Evolutionary conservation across 768 basidiomycete species (phyloP).

Genomic region (Lactarius evosmus): DNA sequence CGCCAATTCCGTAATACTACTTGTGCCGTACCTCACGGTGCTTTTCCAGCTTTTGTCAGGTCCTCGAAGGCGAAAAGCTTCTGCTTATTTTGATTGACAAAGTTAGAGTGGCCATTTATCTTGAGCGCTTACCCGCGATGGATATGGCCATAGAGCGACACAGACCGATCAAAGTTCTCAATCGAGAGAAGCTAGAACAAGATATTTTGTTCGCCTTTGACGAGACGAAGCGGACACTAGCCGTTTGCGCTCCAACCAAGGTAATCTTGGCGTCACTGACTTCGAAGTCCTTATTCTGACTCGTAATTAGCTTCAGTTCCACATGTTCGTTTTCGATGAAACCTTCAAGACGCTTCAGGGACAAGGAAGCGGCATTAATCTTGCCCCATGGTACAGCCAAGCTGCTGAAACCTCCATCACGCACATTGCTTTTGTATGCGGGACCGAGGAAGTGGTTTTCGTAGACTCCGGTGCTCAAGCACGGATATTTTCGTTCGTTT

Average conservation of each 20-base stretch:
- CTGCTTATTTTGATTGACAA: conserved; percentile 15
- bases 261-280: conserved; percentile 29
- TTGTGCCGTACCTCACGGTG: not conserved
- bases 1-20: not conserved
- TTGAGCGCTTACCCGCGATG: conserved; percentile 12
- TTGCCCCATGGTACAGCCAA: conserved; percentile 43
- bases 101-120: conserved; percentile 20
- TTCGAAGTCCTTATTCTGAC: not conserved
- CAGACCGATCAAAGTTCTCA: conserved; percentile 30
- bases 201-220: conserved; percentile 50
- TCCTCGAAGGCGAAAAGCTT: conserved; percentile 18
- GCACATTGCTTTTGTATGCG: conserved; percentile 44
- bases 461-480: conserved; percentile 44
- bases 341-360: conserved; percentile 41
- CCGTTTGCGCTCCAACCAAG: conserved; percentile 44
- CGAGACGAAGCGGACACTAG: conserved; percentile 48
- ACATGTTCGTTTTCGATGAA: conserved; percentile 51
- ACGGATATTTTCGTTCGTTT: conserved; percentile 53
- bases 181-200: conserved; percentile 46
- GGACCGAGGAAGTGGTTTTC: conserved; percentile 51
- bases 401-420: conserved; percentile 31
- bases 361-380: conserved; percentile 41
- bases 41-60: conserved; percentile 17
- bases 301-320: conserved; percentile 34
- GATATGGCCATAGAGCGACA: conserved; percentile 1